These are phyloP conservation scores for Haplographium delicatum DNA, from an alignment of 495 filamentous ascomycete species.

Conservation along the genomic window DNA sequence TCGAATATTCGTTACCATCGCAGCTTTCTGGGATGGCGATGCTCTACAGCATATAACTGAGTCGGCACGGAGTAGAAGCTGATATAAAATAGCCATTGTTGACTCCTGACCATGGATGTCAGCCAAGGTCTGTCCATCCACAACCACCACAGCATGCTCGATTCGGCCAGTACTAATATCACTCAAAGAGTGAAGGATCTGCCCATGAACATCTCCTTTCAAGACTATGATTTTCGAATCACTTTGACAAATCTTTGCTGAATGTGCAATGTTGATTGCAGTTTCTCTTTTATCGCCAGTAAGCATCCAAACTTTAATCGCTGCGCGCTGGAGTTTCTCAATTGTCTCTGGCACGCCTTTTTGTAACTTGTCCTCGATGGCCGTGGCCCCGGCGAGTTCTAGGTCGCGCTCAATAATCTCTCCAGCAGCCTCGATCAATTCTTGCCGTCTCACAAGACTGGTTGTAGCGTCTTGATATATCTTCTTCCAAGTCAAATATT, in stretches of 20 bases:
- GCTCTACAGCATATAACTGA: slow-evolving; percentile 91
- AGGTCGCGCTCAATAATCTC: slow-evolving; percentile 76
- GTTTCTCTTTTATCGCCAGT: slow-evolving; percentile 95
- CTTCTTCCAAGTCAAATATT: slow-evolving; percentile 72
- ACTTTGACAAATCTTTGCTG: slow-evolving; percentile 77
- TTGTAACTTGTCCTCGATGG: slow-evolving; percentile 91
- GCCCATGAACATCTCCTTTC: slow-evolving; percentile 59
- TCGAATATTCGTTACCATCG: slow-evolving; percentile 72
- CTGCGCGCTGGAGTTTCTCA: slow-evolving; percentile 70
- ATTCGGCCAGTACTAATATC: slow-evolving; percentile 44
- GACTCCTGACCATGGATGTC: slow-evolving; percentile 57
- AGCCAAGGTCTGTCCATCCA: slow-evolving; percentile 79
- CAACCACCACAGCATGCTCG: slow-evolving; percentile 76
- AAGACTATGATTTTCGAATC: slow-evolving; percentile 77
- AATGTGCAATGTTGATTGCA: slow-evolving; percentile 89
- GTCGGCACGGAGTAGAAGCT: slow-evolving; percentile 71
- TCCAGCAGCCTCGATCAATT: slow-evolving; percentile 68
- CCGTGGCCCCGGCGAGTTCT: slow-evolving; percentile 79
- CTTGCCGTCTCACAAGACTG: slow-evolving; percentile 74
- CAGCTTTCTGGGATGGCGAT: slow-evolving; percentile 81
- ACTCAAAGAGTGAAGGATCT: slow-evolving; percentile 50
- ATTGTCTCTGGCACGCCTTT: slow-evolving; percentile 87
- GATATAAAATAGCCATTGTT: slow-evolving; percentile 62
- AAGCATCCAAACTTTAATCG: slow-evolving; percentile 96
- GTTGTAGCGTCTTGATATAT: slow-evolving; percentile 74